Percentiles rank a stretch among this genome's conserved stretches.
These are phyloP conservation scores for Pseudogymnoascus sp. DNA, from an alignment of 2,329 filamentous ascomycete genomes.

Conservation along the genomic window DNA sequence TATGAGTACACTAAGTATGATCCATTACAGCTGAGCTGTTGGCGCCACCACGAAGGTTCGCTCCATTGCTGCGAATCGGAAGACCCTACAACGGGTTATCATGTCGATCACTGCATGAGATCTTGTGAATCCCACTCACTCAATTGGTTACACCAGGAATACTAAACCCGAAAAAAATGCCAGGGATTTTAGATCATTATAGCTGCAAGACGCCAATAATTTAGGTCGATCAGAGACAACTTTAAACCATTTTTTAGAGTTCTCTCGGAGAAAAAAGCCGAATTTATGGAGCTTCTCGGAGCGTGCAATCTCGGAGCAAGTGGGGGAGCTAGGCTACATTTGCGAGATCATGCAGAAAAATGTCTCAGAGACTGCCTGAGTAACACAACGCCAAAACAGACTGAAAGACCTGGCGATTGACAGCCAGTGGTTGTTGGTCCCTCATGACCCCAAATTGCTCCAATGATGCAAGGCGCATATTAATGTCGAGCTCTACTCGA, in stretches of 20 bases:
- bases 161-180: background rate
- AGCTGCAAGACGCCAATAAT: background rate
- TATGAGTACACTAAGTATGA: too few species aligned
- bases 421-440: background rate
- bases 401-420: background rate
- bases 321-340: background rate
- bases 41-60: background rate
- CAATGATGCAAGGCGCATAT: background rate
- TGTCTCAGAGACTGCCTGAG: background rate
- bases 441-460: background rate
- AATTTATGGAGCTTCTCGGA: background rate
- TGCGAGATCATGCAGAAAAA: background rate
- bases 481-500: background rate
- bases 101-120: background rate
- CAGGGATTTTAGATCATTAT: background rate
- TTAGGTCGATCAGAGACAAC: background rate
- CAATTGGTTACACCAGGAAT: background rate
- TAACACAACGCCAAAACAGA: background rate
- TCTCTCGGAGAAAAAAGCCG: background rate
- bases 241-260: background rate
- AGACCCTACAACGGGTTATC: background rate
- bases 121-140: background rate
- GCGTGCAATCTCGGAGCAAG: background rate
- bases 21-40: background rate
- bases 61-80: background rate